Base-by-base conservation (phyloP, 1,284 basidiomycete genomes). In the Cutaneotrichosporon arboriforme region DNA sequence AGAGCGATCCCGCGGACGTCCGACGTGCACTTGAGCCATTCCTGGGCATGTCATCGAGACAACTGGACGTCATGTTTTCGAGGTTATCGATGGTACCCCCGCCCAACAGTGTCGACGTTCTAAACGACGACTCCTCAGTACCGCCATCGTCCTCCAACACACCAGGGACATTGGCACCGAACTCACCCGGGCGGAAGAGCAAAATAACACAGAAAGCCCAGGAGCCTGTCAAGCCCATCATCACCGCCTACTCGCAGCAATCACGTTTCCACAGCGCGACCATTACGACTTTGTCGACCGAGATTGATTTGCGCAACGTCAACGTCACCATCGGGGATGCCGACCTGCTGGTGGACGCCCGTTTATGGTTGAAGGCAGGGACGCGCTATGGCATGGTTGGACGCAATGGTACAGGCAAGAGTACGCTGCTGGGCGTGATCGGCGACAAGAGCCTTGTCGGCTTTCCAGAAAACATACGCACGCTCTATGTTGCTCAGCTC, bases 361-460 rank as follows among this genome's bases (percentile, higher is more conserved):
- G 81, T 54, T 67, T 84, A 9, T 74, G 78, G 57, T 66, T 84
- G 36, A 81, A 81, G 61, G 71, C 71, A 7, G 80, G 81, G 12
- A 71, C 78, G 8, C 76, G 77, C 39, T 83, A 83, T 67, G 81
- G 75, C 12, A 70, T 82, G 46, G 73, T 81, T 3, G 81, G 81
- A 5, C 58, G 70, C 23, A 84, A 84, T 64, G 83, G 82, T 0
- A 74, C 77, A n/a, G 83, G 82, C 20, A 84, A 84, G 64, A 78
- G 77, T n/a, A 79, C 57, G 8, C 46, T 59, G 2, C 57, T 59
- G 4, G 15, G 22, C 20, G 57, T 52, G 15, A 85, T 88, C 63
- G 97, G 97, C 77, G 86, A 94, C 65, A 84, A 84, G 76, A 80
- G 83, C 39, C 91, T 94, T 12, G 87, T 98, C 65, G 94, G 57